Conservation (phyloP, 805 yeast species). For the Candida caryicola region DNA sequence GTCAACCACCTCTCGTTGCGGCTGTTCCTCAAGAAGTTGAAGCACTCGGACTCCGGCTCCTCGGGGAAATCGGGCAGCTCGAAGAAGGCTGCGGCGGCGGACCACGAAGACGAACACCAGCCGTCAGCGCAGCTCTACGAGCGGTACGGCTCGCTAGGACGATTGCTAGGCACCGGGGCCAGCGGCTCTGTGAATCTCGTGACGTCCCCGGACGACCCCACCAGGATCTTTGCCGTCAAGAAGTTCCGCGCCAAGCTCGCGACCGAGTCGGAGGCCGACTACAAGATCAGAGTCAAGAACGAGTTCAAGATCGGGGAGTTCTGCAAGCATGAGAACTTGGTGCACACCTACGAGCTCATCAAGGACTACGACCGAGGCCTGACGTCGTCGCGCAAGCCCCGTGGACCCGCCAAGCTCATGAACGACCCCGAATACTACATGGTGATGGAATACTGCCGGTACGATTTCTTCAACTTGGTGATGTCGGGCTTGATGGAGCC, state of each 20-base stretch:
- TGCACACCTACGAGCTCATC: slow-evolving; percentile 77
- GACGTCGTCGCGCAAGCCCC: not conserved
- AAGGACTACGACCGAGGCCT: slow-evolving; percentile 41
- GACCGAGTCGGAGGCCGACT: slow-evolving; percentile 64
- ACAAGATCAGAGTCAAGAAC: slow-evolving; percentile 72
- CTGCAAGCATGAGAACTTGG: slow-evolving; percentile 68
- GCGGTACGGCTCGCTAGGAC: slow-evolving; percentile 70
- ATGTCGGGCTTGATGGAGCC: slow-evolving; percentile 80
- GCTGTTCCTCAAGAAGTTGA: slow-evolving; percentile 52
- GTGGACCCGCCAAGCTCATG: slow-evolving; percentile 6
- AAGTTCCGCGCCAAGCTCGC: slow-evolving; percentile 68
- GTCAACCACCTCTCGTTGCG: slow-evolving; percentile 36
- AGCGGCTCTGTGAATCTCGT: slow-evolving; percentile 90
- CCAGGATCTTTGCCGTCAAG: slow-evolving; percentile 75
- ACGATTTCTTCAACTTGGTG: slow-evolving; percentile 87
- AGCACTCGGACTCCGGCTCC: slow-evolving; percentile 16
- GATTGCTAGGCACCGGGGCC: slow-evolving; percentile 85
- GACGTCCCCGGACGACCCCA: slow-evolving; percentile 52
- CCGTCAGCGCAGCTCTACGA: slow-evolving; percentile 28
- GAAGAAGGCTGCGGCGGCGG: slow-evolving; percentile 5
- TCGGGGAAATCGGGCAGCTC: not conserved
- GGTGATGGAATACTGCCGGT: slow-evolving; percentile 91
- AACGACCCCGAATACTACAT: slow-evolving; percentile 48
- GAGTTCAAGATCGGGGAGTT: slow-evolving; percentile 83
- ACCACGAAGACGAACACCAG: slow-evolving; percentile 6